Conservation (phyloP, 805 yeast genomes). For the Ogataea saltuana region DNA sequence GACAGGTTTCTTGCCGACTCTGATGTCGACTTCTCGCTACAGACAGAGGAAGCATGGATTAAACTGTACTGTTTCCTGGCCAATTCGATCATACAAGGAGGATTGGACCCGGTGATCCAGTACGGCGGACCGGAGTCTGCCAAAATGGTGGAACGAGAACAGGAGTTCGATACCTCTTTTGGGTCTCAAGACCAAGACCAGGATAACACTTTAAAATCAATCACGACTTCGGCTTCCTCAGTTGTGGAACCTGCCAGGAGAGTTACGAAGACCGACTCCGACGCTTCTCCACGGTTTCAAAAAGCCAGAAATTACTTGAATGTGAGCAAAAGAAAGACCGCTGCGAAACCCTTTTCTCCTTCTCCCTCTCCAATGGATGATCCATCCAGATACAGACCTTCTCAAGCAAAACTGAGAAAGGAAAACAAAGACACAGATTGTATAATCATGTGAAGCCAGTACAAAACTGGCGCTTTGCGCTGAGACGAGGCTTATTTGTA, state of each 20-base stretch:
- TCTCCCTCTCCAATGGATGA: neutral
- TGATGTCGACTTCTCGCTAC: slow-evolving; percentile 48
- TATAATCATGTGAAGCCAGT: slow-evolving; percentile 37
- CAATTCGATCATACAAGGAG: slow-evolving; percentile 63
- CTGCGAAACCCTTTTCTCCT: neutral
- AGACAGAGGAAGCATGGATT: slow-evolving; percentile 70
- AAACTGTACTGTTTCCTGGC: slow-evolving; percentile 68
- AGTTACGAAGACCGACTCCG: neutral
- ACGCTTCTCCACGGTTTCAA: slow-evolving; percentile 5
- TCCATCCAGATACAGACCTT: slow-evolving; percentile 1
- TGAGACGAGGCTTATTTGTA: no score
- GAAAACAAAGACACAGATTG: slow-evolving; percentile 27
- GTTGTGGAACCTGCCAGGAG: neutral
- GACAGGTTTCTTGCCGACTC: slow-evolving; percentile 49
- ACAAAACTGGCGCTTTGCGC: no score
- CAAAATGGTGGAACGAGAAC: neutral
- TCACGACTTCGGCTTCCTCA: slow-evolving; percentile 3
- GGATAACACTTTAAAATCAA: neutral
- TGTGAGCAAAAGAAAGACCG: slow-evolving; percentile 1
- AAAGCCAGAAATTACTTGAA: slow-evolving; percentile 13
- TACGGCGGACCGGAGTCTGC: slow-evolving; percentile 21
- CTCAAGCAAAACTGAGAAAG: slow-evolving; percentile 5
- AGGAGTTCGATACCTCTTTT: slow-evolving; percentile 3
- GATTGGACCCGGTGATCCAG: slow-evolving; percentile 49
- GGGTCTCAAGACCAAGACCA: slow-evolving; percentile 1